Percentiles rank a stretch among this genome's conserved stretches.
phyloP scores from a whole-genome alignment of 2,329 filamentous ascomycete species.

The Phialemonium atrogriseum region DNA sequence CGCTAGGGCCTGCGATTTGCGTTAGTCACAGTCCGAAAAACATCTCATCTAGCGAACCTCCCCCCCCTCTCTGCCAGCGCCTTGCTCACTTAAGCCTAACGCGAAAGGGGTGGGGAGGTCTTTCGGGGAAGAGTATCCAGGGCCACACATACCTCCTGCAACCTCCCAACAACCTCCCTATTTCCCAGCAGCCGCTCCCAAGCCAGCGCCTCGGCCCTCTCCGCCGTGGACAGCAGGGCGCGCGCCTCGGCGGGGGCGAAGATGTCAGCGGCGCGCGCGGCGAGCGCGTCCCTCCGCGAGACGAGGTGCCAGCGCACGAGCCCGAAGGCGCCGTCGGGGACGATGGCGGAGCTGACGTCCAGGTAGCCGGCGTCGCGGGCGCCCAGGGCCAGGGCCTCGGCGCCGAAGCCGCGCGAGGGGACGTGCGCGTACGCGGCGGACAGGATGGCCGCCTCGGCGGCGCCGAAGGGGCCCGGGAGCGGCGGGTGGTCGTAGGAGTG shows the following conservation, averaged over 20 bases:
- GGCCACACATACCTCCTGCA: constrained; percentile 68
- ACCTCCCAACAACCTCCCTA: constrained; percentile 60
- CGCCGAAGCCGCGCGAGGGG: constrained; percentile 74
- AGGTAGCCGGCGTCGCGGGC: constrained; percentile 79
- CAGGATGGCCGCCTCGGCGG: constrained; percentile 68
- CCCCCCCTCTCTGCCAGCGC: neutral
- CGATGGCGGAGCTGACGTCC: constrained; percentile 75
- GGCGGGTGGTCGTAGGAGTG: constrained; percentile 66
- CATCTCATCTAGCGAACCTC: neutral
- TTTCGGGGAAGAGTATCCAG: neutral
- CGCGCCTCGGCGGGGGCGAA: constrained; percentile 26
- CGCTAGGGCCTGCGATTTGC: constrained; percentile 63
- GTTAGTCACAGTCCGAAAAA: neutral
- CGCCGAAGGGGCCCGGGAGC: constrained; percentile 53
- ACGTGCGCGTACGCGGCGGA: constrained; percentile 72
- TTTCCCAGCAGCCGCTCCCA: constrained; percentile 75
- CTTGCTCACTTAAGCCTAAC: constrained; percentile 1
- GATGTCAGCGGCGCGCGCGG: constrained; percentile 26
- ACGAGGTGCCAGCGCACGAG: constrained; percentile 73
- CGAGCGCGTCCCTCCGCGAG: constrained; percentile 55
- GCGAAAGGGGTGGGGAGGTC: no score
- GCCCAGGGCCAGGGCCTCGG: constrained; percentile 63
- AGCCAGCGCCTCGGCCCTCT: constrained; percentile 62
- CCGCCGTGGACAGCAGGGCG: constrained; percentile 29
- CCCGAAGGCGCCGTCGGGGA: constrained; percentile 73